Percentiles rank a stretch among this genome's conserved stretches.
These are phyloP conservation scores for Candida pseudofarinosa DNA, from an alignment of 805 yeast species.

Conservation along the genomic window DNA sequence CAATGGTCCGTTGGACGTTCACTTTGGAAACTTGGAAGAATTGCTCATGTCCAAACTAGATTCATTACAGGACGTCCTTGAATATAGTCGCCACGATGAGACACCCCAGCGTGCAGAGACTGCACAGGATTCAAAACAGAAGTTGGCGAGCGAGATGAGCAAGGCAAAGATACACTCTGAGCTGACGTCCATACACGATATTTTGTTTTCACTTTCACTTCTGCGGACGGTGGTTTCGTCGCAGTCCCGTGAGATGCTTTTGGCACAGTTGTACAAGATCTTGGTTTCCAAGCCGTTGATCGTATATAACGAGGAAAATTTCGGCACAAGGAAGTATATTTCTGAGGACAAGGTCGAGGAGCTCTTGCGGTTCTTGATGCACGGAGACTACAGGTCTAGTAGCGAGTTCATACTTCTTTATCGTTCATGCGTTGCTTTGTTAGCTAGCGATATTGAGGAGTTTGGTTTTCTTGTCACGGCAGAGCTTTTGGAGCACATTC, in stretches of 20 bases:
- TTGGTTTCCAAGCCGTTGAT: conserved; percentile 39
- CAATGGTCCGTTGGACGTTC: conserved; percentile 32
- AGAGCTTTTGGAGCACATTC: conserved; percentile 25
- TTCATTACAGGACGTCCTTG: conserved; percentile 18
- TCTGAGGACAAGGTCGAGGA: conserved; percentile 31
- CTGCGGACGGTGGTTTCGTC: conserved; percentile 45
- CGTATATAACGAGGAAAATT: conserved; percentile 31
- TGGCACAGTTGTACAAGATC: conserved; percentile 49
- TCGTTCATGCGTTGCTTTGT: conserved; percentile 39
- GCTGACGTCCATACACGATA: conserved; percentile 39
- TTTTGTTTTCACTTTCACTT: conserved; percentile 38
- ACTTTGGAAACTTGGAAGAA: conserved; percentile 32
- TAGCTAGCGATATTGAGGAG: conserved; percentile 49
- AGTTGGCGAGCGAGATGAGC: conserved; percentile 26
- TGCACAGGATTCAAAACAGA: conserved; percentile 20
- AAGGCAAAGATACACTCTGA: conserved; percentile 32
- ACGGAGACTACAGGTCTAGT: conserved; percentile 30
- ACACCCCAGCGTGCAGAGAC: conserved; percentile 5
- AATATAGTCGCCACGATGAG: conserved; percentile 8
- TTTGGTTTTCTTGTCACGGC: conserved; percentile 36
- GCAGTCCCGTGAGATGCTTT: conserved; percentile 43
- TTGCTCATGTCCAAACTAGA: conserved; percentile 28
- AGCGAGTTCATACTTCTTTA: conserved; percentile 40
- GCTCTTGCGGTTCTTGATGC: conserved; percentile 30
- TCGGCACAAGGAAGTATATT: conserved; percentile 34